These are phyloP conservation scores for Picea abies DNA, from an alignment of 83 land plant species.

Conservation along the genomic window DNA sequence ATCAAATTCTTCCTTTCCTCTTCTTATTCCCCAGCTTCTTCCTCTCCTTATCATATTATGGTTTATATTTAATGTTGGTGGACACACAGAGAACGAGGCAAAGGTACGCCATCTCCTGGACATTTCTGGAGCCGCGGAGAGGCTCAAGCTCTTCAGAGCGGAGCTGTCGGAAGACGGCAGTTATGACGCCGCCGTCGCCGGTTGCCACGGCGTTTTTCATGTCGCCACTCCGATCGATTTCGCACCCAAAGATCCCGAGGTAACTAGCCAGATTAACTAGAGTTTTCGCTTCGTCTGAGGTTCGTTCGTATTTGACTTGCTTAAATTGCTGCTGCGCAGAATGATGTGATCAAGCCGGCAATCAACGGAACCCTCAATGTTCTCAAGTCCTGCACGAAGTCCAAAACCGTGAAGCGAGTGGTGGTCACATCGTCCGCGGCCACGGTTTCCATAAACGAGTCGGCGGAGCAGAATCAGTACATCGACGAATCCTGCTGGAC, in stretches of 20 bases:
- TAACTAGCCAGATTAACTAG: too few relatives aligned
- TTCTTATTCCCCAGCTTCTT: too few relatives aligned
- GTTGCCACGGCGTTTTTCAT: conserved; percentile 51
- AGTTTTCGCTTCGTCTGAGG: too few relatives aligned
- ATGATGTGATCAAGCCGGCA: conserved; percentile 54
- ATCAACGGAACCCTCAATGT: conserved; percentile 43
- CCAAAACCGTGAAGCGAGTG: conserved; percentile 42
- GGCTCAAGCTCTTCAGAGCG: conserved; percentile 36
- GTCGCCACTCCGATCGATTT: conserved; percentile 41
- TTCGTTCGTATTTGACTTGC: not conserved
- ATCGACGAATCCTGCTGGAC: conserved; percentile 47
- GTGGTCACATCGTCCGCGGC: conserved; percentile 61
- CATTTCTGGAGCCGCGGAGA: conserved; percentile 35
- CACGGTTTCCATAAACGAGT: conserved; percentile 35
- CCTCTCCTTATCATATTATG: too few relatives aligned
- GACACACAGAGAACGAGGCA: not conserved
- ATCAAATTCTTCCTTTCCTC: too few relatives aligned
- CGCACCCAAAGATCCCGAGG: conserved; percentile 26
- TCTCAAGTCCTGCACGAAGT: conserved; percentile 38
- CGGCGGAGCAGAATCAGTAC: conserved; percentile 25
- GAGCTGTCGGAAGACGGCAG: conserved; percentile 37
- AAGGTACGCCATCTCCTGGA: conserved; percentile 14
- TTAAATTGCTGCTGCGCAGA: conserved; percentile 20
- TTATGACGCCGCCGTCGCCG: conserved; percentile 32
- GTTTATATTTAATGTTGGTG: too few relatives aligned